Evolutionary conservation across 768 basidiomycete genomes (phyloP).

Genomic region (Tylopilus sp.): DNA sequence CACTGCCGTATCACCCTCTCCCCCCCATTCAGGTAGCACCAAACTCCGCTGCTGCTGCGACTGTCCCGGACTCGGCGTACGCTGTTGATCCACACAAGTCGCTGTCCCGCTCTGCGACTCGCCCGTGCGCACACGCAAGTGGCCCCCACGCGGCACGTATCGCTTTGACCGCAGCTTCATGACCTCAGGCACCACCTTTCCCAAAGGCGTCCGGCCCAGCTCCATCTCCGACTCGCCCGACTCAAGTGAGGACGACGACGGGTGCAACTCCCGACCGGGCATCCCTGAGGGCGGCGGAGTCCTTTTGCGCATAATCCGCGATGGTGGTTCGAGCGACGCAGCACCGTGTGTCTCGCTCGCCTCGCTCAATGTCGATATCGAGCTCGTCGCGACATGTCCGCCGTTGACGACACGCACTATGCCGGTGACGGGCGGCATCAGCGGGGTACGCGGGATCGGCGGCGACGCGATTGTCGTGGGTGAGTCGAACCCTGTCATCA

Average conservation of each 20-base stretch:
- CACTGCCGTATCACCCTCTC: constrained; percentile 45
- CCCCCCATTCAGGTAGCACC: constrained; percentile 52
- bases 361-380: constrained; percentile 31
- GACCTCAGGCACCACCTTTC: constrained; percentile 28
- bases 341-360: constrained; percentile 10
- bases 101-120: constrained; percentile 3
- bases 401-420: constrained; percentile 28
- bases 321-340: constrained; percentile 25
- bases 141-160: constrained; percentile 42
- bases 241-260: neutral
- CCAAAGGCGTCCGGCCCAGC: constrained; percentile 29
- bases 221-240: constrained; percentile 43
- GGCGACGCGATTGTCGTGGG: constrained; percentile 37
- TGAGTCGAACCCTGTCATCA: constrained; percentile 30
- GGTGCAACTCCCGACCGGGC: neutral
- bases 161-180: constrained; percentile 52
- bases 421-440: constrained; percentile 20
- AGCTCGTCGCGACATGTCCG: constrained; percentile 25
- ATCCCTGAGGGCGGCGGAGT: constrained; percentile 27
- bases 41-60: constrained; percentile 34
- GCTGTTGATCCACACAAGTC: constrained; percentile 21
- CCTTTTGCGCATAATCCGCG: constrained; percentile 36
- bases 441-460: constrained; percentile 38
- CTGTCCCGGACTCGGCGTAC: constrained; percentile 43
- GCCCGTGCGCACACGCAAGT: constrained; percentile 41